A percentile compares a stretch with the other conserved stretches of the same genome.
These are phyloP conservation scores for Cutaneotrichosporon cutaneum DNA, from an alignment of 1,284 basidiomycete species.

Conservation along the genomic window DNA sequence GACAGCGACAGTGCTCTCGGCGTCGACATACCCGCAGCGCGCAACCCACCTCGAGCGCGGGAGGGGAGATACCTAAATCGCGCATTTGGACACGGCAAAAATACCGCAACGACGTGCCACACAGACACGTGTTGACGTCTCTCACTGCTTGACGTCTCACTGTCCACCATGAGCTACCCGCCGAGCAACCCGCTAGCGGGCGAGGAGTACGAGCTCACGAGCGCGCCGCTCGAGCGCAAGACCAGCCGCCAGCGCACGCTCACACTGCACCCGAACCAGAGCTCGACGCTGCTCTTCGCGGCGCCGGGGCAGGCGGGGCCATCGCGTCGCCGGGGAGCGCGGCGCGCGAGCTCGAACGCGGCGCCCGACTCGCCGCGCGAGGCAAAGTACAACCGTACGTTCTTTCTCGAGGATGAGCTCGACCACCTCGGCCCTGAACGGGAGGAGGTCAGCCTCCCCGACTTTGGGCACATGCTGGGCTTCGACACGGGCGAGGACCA, in stretches of 20 bases:
- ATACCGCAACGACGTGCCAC: background rate
- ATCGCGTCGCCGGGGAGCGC: constrained; percentile 16
- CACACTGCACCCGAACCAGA: constrained; percentile 36
- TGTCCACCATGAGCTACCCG: constrained; percentile 20
- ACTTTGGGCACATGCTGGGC: constrained; percentile 50
- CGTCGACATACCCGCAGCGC: background rate
- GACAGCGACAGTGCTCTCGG: background rate
- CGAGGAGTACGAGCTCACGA: constrained; percentile 40
- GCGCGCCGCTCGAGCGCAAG: constrained; percentile 9
- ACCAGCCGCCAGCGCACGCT: constrained; percentile 28
- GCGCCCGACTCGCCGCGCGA: background rate
- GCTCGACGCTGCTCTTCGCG: constrained; percentile 37
- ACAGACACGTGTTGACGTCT: background rate
- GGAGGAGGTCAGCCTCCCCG: constrained; percentile 49
- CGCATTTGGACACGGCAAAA: background rate
- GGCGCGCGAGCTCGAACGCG: constrained; percentile 7
- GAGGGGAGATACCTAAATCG: background rate
- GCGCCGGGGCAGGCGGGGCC: constrained; percentile 24
- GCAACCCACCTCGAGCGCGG: background rate
- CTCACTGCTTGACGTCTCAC: background rate
- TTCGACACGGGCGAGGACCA: constrained; percentile 51
- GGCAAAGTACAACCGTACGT: constrained; percentile 1
- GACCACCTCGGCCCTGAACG: constrained; percentile 8
- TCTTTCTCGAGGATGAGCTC: constrained; percentile 26
- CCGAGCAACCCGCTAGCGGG: constrained; percentile 26